Evolutionary conservation across 441 rosid genomes (phyloP).

Genomic region (Erodium texanum): DNA sequence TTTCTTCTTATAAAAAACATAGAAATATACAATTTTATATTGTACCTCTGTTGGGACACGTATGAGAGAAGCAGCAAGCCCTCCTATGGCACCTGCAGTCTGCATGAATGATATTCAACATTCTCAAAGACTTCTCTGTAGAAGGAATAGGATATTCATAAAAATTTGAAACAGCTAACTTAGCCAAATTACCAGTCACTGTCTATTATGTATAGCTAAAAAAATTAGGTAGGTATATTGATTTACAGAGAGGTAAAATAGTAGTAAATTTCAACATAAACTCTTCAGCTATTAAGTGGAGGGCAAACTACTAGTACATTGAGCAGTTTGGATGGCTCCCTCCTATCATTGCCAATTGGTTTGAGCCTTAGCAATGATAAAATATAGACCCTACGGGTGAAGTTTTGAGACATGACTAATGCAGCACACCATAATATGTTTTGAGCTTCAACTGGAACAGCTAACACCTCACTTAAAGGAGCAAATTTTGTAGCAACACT

Average conservation of each 20-base stretch:
- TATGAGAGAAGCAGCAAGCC: constrained; percentile 87
- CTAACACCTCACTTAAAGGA: not conserved
- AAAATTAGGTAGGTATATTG: not conserved
- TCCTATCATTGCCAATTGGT: not conserved
- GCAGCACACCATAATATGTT: not conserved
- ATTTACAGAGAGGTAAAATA: not conserved
- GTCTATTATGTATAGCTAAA: not conserved
- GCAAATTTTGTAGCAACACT: not conserved
- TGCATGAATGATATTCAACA: constrained; percentile 34
- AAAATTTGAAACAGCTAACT: constrained; percentile 9
- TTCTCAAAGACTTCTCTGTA: constrained; percentile 6
- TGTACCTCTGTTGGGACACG: constrained; percentile 94
- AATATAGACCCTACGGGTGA: not conserved
- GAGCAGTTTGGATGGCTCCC: not conserved
- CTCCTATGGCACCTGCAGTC: constrained; percentile 97
- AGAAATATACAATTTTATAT: constrained; percentile 10
- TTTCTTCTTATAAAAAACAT: not conserved
- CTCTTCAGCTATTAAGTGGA: not conserved
- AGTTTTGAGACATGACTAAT: not conserved
- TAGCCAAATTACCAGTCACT: not conserved
- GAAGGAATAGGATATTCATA: not conserved
- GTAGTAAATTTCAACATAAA: not conserved
- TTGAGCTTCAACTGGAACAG: constrained; percentile 10
- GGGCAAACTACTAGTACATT: not conserved
- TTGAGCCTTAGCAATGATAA: not conserved